A percentile compares a stretch with the other conserved stretches of the same genome.
Evolutionary conservation across 2,329 filamentous ascomycete genomes (phyloP).

Genomic region (Sclerotinia nivalis): DNA sequence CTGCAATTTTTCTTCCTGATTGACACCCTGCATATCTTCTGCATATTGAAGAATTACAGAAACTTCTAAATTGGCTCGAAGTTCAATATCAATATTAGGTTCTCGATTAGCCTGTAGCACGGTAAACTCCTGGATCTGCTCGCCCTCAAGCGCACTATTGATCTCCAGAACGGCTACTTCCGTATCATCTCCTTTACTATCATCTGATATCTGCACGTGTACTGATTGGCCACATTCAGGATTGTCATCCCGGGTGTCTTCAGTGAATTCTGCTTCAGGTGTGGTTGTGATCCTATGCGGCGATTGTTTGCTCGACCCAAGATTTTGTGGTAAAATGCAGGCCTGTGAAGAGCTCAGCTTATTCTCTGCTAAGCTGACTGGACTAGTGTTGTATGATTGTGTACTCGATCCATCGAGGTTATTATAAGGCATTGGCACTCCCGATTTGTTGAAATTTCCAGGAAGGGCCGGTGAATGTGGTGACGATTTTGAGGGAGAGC

Average conservation of each 20-base stretch:
- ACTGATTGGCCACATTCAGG: background rate
- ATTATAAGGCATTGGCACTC: background rate
- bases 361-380: background rate
- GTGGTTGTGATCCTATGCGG: background rate
- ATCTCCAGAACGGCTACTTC: background rate
- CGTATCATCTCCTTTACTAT: background rate
- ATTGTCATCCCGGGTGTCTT: background rate
- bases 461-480: background rate
- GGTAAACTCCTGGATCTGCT: background rate
- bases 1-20: background rate
- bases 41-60: background rate
- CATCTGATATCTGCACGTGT: background rate
- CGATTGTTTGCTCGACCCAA: background rate
- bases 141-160: no score
- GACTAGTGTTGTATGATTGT: slow-evolving; percentile 11
- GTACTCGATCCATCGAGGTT: slow-evolving; percentile 19
- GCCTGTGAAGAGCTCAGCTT: background rate
- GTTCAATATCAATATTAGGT: background rate
- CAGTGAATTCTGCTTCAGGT: background rate
- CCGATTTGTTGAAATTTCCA: background rate
- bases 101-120: background rate
- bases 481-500: background rate
- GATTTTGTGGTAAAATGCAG: background rate
- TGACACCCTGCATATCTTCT: background rate
- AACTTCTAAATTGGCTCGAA: background rate